Evolutionary conservation across 2,329 filamentous ascomycete genomes (phyloP).

Genomic region (Penicillium glabrum): DNA sequence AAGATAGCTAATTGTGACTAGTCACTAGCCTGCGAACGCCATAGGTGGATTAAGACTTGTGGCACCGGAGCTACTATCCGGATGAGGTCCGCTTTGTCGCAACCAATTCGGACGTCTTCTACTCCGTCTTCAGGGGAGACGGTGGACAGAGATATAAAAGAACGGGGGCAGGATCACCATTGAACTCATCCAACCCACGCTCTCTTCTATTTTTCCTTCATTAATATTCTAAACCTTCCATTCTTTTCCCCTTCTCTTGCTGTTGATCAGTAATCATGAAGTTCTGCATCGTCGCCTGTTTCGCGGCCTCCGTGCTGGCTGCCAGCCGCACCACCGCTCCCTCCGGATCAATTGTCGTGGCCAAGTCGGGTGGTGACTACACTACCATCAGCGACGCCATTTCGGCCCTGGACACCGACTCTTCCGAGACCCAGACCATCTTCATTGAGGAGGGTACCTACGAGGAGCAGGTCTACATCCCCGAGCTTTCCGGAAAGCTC

Average conservation of each 20-base stretch:
- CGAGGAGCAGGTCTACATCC: constrained; percentile 59
- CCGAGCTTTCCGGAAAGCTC: constrained; percentile 48
- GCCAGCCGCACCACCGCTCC: constrained; percentile 26
- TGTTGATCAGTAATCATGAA: constrained; percentile 4
- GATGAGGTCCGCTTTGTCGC: not conserved
- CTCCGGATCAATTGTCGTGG: constrained; percentile 24
- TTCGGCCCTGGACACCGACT: constrained; percentile 55
- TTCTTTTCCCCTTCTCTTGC: not conserved
- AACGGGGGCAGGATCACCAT: not conserved
- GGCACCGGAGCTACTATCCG: constrained; percentile 1
- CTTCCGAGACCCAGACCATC: constrained; percentile 56
- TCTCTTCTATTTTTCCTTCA: not conserved
- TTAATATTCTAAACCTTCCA: not conserved
- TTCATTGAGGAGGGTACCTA: constrained; percentile 64
- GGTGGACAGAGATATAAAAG: not conserved
- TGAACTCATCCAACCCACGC: not conserved
- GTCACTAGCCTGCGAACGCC: not conserved
- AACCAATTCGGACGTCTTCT: not conserved
- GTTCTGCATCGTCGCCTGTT: constrained; percentile 10
- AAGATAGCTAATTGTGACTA: not conserved
- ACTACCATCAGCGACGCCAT: constrained; percentile 48
- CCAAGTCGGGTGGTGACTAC: constrained; percentile 25
- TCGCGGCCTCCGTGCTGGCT: constrained; percentile 18
- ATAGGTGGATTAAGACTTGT: constrained; percentile 4
- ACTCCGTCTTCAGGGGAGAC: not conserved